Base-by-base conservation (phyloP, 176 grass and related monocot species). In the Aegilops bicornis region DNA sequence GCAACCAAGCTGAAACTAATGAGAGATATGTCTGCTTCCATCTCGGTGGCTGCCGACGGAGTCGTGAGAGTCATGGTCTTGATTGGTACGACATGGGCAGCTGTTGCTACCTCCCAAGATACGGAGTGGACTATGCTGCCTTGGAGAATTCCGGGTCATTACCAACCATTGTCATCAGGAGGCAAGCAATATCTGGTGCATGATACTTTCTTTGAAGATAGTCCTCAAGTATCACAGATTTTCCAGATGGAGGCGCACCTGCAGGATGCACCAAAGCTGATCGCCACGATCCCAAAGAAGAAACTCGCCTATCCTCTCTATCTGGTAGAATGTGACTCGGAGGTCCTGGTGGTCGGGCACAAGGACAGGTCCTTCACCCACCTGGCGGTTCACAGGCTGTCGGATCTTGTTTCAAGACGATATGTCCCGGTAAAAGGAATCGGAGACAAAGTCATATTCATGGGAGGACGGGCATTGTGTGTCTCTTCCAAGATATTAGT, bases 331-430 rank as follows among this genome's bases (percentile, higher is more conserved):
- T 73, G 39, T 7, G 70, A 73, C 12, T 73, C 70, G 12, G 70
- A 73, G 70, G 39, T 73, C 70, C 70, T 73, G 0, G 70, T n/a
- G 12, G 39, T 73, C 70, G 70, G 70, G 70, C 70, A 73, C 70
- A 45, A 73, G 0, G 70, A 73, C 39, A 73, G 8, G 39, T 25
- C 70, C 2, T 3, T 15, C 12, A 45, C 39, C 10, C 39, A 73
- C n/a, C 1, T 73, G 39, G 39, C 40, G 70, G 70, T 73, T 16
- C 39, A 73, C 69, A 73, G 54, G 31, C 45, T 82, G 22, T 22
- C 64, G 32, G 80, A 82, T 68, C 64, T 82, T 25, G 23, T 37
- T 14, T 15, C 23, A 1, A 2, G 2, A 56, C 14, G 65, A 12
- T 19, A 17, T 52, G 48, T 59, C 70, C 48, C 47, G 12, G 4